Conservation (phyloP, 805 yeast genomes). For the Candida suzukii region DNA sequence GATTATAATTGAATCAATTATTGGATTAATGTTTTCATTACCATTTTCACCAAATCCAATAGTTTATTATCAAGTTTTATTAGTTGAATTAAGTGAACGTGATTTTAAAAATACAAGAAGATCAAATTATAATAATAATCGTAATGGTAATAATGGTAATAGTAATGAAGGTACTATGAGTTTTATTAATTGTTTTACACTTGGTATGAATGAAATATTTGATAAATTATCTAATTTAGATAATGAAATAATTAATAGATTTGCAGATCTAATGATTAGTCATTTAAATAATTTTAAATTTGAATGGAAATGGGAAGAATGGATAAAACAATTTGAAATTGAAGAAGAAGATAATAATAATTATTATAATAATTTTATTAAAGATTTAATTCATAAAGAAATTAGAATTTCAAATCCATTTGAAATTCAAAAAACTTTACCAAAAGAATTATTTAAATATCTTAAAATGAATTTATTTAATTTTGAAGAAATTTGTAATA, state of each 20-base stretch:
- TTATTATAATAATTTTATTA: conserved; percentile 68
- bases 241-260: conserved; percentile 65
- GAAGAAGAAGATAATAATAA: conserved; percentile 46
- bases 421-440: conserved; percentile 66
- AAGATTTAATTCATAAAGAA: conserved; percentile 77
- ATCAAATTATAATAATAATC: not conserved
- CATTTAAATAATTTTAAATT: conserved; percentile 92
- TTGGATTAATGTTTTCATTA: conserved; percentile 69
- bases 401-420: conserved; percentile 71
- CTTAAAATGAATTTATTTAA: conserved; percentile 35
- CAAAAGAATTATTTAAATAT: conserved; percentile 45
- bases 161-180: conserved; percentile 30
- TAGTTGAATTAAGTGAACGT: conserved; percentile 81
- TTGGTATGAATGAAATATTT: conserved; percentile 82
- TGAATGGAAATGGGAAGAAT: conserved; percentile 97
- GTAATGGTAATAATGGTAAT: not conserved
- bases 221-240: conserved; percentile 60
- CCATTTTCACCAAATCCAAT: conserved; percentile 60
- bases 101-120: conserved; percentile 45
- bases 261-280: conserved; percentile 85
- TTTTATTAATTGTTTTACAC: conserved; percentile 91
- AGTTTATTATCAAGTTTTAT: conserved; percentile 76
- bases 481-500: conserved; percentile 27
- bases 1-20: conserved; percentile 73
- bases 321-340: conserved; percentile 58